These are phyloP conservation scores for Colletotrichum paranaense DNA, from an alignment of 2,329 filamentous ascomycete genomes.

Conservation along the genomic window DNA sequence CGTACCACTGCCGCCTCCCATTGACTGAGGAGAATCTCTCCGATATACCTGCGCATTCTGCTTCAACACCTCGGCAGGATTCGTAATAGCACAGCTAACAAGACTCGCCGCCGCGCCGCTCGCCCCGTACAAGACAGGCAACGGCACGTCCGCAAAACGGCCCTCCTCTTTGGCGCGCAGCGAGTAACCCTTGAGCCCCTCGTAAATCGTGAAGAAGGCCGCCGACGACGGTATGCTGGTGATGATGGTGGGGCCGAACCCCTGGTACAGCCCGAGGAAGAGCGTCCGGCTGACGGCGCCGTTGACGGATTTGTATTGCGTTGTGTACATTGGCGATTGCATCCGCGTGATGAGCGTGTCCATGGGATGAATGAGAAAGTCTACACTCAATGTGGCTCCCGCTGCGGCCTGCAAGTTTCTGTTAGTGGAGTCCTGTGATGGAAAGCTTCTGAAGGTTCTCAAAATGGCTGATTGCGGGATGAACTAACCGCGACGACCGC, in stretches of 20 bases:
- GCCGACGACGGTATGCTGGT: conserved; percentile 33
- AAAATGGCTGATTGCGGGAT: background rate
- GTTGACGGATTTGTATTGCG: conserved; percentile 31
- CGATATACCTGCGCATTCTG: conserved; percentile 38
- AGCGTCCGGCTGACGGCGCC: conserved; percentile 29
- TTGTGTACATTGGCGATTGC: conserved; percentile 34
- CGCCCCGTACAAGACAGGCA: conserved; percentile 26
- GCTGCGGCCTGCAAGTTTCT: background rate
- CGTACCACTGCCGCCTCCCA: background rate
- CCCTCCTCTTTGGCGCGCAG: conserved; percentile 5
- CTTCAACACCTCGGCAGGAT: conserved; percentile 38
- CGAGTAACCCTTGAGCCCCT: conserved; percentile 28
- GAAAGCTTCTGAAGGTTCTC: background rate
- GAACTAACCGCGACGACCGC: background rate
- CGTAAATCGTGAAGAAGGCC: conserved; percentile 38
- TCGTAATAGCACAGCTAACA: conserved; percentile 35
- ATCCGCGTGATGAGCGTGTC: conserved; percentile 38
- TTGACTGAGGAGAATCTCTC: background rate
- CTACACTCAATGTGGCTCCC: conserved; percentile 25
- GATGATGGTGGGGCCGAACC: conserved; percentile 37
- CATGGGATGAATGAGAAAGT: conserved; percentile 36
- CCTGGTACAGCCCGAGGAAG: conserved; percentile 37
- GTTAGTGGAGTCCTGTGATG: background rate
- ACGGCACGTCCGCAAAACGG: conserved; percentile 17
- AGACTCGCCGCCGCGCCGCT: conserved; percentile 36